A percentile compares a stretch with the other conserved stretches of the same genome.
phyloP scores from a whole-genome alignment of 2,329 filamentous ascomycete species.

The Hymenoscyphus albidus region DNA sequence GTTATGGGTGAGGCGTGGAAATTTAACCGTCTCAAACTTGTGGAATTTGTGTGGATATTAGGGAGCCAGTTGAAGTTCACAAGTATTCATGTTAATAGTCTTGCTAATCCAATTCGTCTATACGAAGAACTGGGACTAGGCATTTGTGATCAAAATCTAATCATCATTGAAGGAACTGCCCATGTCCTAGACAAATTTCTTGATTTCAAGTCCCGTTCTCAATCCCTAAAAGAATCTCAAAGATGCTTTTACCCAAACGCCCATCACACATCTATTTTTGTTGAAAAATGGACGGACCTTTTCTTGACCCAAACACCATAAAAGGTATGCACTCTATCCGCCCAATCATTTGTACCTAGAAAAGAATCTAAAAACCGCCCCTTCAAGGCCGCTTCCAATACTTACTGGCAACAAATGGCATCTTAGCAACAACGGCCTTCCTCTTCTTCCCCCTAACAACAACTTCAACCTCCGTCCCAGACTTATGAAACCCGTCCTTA shows the following conservation, averaged over 20 bases:
- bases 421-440: conserved; percentile 62
- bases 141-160: too few species aligned
- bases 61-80: too few species aligned
- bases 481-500: conserved; percentile 63
- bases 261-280: neutral
- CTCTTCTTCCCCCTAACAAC: conserved; percentile 63
- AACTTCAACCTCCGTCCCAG: conserved; percentile 62
- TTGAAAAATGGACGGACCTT: neutral
- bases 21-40: neutral
- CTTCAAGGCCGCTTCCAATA: conserved; percentile 44
- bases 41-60: too few species aligned
- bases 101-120: too few species aligned
- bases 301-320: neutral
- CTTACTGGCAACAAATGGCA: conserved; percentile 68
- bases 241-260: neutral
- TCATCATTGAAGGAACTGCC: too few species aligned
- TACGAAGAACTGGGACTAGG: too few species aligned
- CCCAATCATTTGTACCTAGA: neutral
- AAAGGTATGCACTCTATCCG: neutral
- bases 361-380: neutral
- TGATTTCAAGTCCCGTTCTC: neutral
- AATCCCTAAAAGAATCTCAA: neutral
- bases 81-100: too few species aligned
- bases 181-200: too few species aligned
- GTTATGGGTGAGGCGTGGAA: neutral